These are phyloP conservation scores for Phytophthora crassamura DNA, from an alignment of 352 stramenopile genomes.

Conservation along the genomic window DNA sequence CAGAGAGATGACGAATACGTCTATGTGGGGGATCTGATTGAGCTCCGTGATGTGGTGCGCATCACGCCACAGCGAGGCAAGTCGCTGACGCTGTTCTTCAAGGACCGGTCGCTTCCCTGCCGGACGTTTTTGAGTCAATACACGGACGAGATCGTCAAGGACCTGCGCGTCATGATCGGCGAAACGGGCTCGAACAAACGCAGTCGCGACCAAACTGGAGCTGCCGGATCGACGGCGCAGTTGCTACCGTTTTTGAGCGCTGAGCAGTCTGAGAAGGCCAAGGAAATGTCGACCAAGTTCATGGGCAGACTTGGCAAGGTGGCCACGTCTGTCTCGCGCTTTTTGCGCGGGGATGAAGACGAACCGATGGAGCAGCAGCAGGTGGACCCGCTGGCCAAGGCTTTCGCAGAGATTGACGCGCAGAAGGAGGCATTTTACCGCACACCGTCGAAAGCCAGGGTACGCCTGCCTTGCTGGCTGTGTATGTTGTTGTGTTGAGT, in stretches of 20 bases:
- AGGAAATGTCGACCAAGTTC: conserved; percentile 85
- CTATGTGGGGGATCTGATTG: conserved; percentile 71
- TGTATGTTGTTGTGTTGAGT: conserved; percentile 5
- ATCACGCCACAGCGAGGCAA: conserved; percentile 82
- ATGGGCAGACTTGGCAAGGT: conserved; percentile 76
- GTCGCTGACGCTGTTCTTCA: conserved; percentile 86
- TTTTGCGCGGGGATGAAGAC: conserved; percentile 75
- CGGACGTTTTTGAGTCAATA: conserved; percentile 76
- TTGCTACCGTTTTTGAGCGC: conserved; percentile 72
- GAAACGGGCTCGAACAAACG: conserved; percentile 47
- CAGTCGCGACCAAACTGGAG: conserved; percentile 38
- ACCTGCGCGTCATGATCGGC: conserved; percentile 71
- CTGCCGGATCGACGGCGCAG: conserved; percentile 39
- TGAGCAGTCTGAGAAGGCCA: conserved; percentile 78
- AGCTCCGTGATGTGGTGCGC: conserved; percentile 68
- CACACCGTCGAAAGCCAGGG: conserved; percentile 69
- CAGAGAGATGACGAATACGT: conserved; percentile 52
- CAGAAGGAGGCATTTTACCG: conserved; percentile 75
- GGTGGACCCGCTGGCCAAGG: conserved; percentile 44
- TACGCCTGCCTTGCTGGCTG: conserved; percentile 27
- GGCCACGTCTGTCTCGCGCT: conserved; percentile 64
- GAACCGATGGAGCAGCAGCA: conserved; percentile 39
- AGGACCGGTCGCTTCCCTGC: conserved; percentile 59
- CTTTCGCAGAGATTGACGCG: conserved; percentile 57
- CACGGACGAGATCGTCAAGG: conserved; percentile 72